A percentile compares a stretch with the other conserved stretches of the same genome.
These are phyloP conservation scores for Triticum monococcum DNA, from an alignment of 176 grass and related monocot species.

Conservation along the genomic window DNA sequence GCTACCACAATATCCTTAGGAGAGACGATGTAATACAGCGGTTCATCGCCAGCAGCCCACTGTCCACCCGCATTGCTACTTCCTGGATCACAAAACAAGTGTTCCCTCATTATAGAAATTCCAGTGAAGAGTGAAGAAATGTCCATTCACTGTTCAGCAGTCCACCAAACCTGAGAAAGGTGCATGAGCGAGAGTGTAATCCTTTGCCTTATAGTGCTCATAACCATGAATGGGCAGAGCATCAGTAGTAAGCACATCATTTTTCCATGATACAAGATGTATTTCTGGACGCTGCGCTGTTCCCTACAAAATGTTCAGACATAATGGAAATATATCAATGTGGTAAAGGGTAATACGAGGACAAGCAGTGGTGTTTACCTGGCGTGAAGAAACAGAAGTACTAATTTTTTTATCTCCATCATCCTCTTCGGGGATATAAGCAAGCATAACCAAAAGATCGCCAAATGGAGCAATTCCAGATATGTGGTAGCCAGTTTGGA, in stretches of 20 bases:
- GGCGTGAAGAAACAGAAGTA: conserved; percentile 53
- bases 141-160: background rate
- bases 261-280: conserved; percentile 93
- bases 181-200: conserved; percentile 88
- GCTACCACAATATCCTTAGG: conserved; percentile 98
- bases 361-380: conserved; percentile 55
- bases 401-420: conserved; percentile 61
- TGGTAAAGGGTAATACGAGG: background rate
- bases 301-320: conserved; percentile 55
- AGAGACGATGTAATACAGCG: conserved; percentile 96
- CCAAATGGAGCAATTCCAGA: conserved; percentile 96
- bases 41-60: conserved; percentile 95
- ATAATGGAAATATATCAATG: conserved; percentile 24
- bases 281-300: conserved; percentile 93
- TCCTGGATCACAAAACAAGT: conserved; percentile 52
- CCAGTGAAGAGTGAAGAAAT: conserved; percentile 29
- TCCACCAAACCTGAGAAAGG: conserved; percentile 87
- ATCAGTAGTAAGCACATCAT: conserved; percentile 95
- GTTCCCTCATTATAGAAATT: conserved; percentile 27
- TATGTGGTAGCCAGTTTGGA: conserved; percentile 91
- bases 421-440: conserved; percentile 85
- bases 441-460: conserved; percentile 86
- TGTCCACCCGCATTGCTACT: conserved; percentile 98
- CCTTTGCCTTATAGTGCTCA: conserved; percentile 95
- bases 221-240: conserved; percentile 96